Base-by-base conservation (phyloP, 2,329 filamentous ascomycete species). In the Fusarium zealandicum region DNA sequence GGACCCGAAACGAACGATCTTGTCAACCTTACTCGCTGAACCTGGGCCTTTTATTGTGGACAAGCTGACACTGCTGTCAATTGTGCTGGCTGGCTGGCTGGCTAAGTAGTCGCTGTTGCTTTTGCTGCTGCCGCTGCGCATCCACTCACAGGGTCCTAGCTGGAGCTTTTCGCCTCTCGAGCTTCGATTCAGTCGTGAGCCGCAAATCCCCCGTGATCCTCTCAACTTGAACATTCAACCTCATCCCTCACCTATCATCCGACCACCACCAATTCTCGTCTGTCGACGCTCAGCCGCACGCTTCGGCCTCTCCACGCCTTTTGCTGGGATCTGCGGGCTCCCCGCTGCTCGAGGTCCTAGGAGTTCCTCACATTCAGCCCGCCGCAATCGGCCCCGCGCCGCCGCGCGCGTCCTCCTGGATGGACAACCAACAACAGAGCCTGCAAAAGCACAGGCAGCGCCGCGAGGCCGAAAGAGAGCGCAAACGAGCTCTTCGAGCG, bases 391-490 rank as follows among this genome's bases (percentile, higher is more conserved):
- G 65, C 65, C 65, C 65, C 63, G 60, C 65, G 65, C 60, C 54
- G 53, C 59, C 51, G 61, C 59, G 64, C 60, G 59, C 64, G 56
- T 48, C 52, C 45, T 55, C 53, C 49, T 66, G 54, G 64, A 68
- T 68, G 65, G 65, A 68, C 51, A 65, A 65, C 52, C 65, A 68
- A 68, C 54, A 64, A 48, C 65, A 68, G 50, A 67, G 37, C 54
- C 61, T 68, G 53, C 65, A 68, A 51, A 68, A 68, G 59, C 63
- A 59, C 48, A 66, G 61, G 64, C 64, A 68, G 56, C 66, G 66
- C 54, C 66, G 65, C 40, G 65, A 68, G 38, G 66, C 64, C 43
- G 66, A 68, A 46, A 60, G 66, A 67, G 66, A 68, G 59, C 66
- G 66, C 53, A 68, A 68, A 42, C 57, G 66, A 64, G 66, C 66